Evolutionary conservation across 192 early-diverging fungal genomes (phyloP).

Genomic region (Geranomyces michiganensis): DNA sequence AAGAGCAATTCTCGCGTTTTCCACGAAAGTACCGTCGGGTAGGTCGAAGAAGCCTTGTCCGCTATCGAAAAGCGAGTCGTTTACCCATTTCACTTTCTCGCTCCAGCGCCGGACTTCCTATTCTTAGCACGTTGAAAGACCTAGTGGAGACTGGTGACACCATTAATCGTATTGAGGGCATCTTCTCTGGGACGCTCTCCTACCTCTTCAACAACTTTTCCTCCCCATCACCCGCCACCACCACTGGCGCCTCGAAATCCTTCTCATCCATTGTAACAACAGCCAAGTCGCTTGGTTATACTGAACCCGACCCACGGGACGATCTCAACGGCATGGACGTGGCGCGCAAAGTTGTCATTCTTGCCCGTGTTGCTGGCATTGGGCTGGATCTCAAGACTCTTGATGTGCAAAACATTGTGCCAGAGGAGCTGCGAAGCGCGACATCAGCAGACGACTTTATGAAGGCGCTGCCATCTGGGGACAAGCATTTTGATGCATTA

Average conservation of each 20-base stretch:
- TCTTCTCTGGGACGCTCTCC: slow-evolving; percentile 96
- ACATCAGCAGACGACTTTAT: slow-evolving; percentile 83
- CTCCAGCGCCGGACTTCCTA: slow-evolving; percentile 86
- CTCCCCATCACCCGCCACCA: slow-evolving; percentile 35
- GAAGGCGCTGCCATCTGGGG: slow-evolving; percentile 77
- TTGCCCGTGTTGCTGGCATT: slow-evolving; percentile 87
- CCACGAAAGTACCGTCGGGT: slow-evolving; percentile 94
- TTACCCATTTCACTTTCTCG: neutral
- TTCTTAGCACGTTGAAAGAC: slow-evolving; percentile 88
- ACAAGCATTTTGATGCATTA: slow-evolving; percentile 80
- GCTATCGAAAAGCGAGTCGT: too few relatives aligned
- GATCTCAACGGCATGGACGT: slow-evolving; percentile 99
- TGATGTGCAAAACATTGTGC: slow-evolving; percentile 95
- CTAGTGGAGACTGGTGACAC: slow-evolving; percentile 91
- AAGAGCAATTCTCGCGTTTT: slow-evolving; percentile 53
- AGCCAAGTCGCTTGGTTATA: slow-evolving; percentile 93
- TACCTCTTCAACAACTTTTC: slow-evolving; percentile 99
- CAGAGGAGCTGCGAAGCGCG: slow-evolving; percentile 74
- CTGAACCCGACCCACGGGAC: slow-evolving; percentile 96
- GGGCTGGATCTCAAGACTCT: slow-evolving; percentile 76
- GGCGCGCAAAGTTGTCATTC: slow-evolving; percentile 92
- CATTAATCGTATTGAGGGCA: slow-evolving; percentile 92
- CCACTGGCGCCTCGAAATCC: slow-evolving; percentile 32
- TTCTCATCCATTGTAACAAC: slow-evolving; percentile 91
- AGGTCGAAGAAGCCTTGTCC: neutral